Percentiles rank a stretch among this genome's conserved stretches.
Evolutionary conservation across 2,329 filamentous ascomycete species (phyloP).

Genomic region (Aureobasidium subglaciale): DNA sequence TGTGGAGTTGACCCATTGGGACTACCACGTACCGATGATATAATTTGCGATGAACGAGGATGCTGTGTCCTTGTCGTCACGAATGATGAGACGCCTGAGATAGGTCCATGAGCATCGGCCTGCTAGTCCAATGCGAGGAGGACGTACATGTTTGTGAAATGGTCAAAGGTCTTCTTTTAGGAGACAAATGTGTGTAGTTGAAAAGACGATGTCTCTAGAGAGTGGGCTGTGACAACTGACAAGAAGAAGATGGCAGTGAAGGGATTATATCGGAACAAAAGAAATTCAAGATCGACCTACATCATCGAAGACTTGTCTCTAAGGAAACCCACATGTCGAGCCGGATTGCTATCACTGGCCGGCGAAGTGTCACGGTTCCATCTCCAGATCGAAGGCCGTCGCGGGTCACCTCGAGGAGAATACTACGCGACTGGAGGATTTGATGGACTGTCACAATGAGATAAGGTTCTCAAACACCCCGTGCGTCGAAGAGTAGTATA

Average conservation of each 20-base stretch:
- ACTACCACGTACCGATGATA: slow-evolving; percentile 55
- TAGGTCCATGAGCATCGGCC: not conserved
- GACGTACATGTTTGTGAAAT: too few species aligned
- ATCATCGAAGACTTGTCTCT: not conserved
- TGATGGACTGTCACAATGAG: not conserved
- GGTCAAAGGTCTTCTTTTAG: not conserved
- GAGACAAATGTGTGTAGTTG: not conserved
- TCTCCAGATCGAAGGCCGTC: not conserved
- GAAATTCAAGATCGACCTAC: not conserved
- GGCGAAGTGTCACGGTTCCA: slow-evolving; percentile 5
- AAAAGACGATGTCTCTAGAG: not conserved
- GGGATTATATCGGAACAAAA: not conserved
- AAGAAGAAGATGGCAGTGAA: not conserved
- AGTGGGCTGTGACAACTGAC: not conserved
- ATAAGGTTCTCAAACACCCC: not conserved
- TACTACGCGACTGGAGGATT: slow-evolving; percentile 2
- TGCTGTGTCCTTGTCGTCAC: slow-evolving; percentile 61
- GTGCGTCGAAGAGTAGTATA: not conserved
- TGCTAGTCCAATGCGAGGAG: too few species aligned
- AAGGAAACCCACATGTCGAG: not conserved
- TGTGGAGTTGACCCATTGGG: not conserved
- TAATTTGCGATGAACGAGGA: slow-evolving; percentile 75
- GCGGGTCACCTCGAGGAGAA: not conserved
- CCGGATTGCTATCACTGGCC: not conserved
- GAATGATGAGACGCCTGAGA: slow-evolving; percentile 73